Conservation (phyloP, 75 land plant genomes). For the Cupressus sempervirens region DNA sequence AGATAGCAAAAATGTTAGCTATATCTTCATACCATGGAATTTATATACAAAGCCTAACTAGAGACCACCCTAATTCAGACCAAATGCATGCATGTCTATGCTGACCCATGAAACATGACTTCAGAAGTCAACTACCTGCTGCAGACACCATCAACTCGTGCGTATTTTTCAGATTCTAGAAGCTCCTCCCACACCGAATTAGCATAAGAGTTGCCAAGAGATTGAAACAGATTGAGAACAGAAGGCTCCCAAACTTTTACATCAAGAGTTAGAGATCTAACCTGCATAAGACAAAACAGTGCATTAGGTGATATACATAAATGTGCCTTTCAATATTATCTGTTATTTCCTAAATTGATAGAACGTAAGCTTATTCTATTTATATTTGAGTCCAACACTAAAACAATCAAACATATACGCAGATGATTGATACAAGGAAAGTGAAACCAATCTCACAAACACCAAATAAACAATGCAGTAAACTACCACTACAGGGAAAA, state of each 20-base stretch:
- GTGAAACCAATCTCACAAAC: neutral
- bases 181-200: constrained; percentile 95
- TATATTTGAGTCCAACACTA: neutral
- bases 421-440: neutral
- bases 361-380: neutral
- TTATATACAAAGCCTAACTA: neutral
- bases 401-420: neutral
- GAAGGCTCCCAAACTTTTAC: constrained; percentile 99
- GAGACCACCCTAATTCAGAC: neutral
- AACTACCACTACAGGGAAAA: neutral
- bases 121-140: constrained; percentile 22
- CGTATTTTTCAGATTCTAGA: constrained; percentile 41
- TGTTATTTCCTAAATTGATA: neutral
- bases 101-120: neutral
- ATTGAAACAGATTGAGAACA: constrained; percentile 83
- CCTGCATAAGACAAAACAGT: constrained; percentile 42
- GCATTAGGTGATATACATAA: neutral
- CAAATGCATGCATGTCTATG: neutral
- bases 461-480: neutral
- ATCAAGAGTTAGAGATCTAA: constrained; percentile 96
- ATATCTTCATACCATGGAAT: neutral
- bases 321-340: neutral
- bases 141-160: constrained; percentile 26
- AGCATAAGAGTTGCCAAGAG: constrained; percentile 87
- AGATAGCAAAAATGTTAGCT: neutral